A percentile compares a stretch with the other conserved stretches of the same genome.
phyloP scores from a whole-genome alignment of 768 basidiomycete genomes.

The button mushroom (Agaricus bisporus) region DNA sequence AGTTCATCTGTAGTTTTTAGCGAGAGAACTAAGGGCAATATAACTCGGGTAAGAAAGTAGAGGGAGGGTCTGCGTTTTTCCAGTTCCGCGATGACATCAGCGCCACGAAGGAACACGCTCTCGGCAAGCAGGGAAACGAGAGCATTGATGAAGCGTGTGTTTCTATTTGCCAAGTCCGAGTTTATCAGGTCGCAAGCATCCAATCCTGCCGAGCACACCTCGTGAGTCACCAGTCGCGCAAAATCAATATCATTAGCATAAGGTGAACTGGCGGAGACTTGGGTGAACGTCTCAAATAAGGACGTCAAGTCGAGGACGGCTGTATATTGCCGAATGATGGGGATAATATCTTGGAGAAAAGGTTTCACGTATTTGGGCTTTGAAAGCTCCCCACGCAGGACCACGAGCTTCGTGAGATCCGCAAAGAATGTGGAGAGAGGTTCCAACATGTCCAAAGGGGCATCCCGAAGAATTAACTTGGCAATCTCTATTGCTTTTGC shows the following conservation, averaged over 20 bases:
- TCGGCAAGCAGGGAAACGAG: slow-evolving; percentile 37
- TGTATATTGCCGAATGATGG: slow-evolving; percentile 47
- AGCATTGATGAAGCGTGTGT: slow-evolving; percentile 31
- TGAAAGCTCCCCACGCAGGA: slow-evolving; percentile 40
- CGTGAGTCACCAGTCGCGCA: slow-evolving; percentile 36
- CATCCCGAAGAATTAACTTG: slow-evolving; percentile 51
- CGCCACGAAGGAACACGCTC: slow-evolving; percentile 41
- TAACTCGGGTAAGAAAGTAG: slow-evolving; percentile 55
- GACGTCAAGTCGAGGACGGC: slow-evolving; percentile 50
- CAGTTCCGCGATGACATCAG: slow-evolving; percentile 49
- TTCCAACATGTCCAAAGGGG: slow-evolving; percentile 26
- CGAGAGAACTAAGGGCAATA: slow-evolving; percentile 53
- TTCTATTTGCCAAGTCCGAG: slow-evolving; percentile 32
- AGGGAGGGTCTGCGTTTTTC: slow-evolving; percentile 50
- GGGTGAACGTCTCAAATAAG: slow-evolving; percentile 44
- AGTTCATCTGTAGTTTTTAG: slow-evolving; percentile 47
- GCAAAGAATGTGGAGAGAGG: slow-evolving; percentile 46
- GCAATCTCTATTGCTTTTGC: slow-evolving; percentile 49
- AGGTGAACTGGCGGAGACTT: slow-evolving; percentile 35
- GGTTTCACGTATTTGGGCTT: slow-evolving; percentile 41
- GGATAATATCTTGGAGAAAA: slow-evolving; percentile 49
- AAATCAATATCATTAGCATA: slow-evolving; percentile 52
- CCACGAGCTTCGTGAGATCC: slow-evolving; percentile 41
- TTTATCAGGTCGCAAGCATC: slow-evolving; percentile 41
- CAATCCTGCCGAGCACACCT: slow-evolving; percentile 40